A percentile compares a stretch with the other conserved stretches of the same genome.
phyloP scores from a whole-genome alignment of 2,329 filamentous ascomycete species.

The Fonsecaea monophora region DNA sequence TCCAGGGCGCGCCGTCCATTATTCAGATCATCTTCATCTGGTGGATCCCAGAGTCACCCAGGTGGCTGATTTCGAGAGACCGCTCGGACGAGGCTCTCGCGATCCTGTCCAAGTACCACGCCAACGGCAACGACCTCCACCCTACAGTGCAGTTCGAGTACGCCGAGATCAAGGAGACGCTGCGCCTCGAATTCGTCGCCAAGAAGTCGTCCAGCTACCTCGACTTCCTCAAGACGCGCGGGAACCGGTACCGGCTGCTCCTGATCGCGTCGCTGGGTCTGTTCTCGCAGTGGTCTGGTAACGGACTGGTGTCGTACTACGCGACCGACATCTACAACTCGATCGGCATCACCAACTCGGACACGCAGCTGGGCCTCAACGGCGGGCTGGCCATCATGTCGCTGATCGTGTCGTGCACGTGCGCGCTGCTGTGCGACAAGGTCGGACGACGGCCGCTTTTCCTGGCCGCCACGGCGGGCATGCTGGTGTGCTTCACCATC shows the following conservation, averaged over 20 bases:
- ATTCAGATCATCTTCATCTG: slow-evolving; percentile 62
- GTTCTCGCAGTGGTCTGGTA: slow-evolving; percentile 65
- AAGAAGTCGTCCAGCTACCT: slow-evolving; percentile 60
- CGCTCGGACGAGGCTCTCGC: slow-evolving; percentile 41
- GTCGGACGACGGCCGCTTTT: slow-evolving; percentile 65
- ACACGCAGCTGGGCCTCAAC: slow-evolving; percentile 54
- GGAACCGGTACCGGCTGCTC: slow-evolving; percentile 62
- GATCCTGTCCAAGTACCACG: slow-evolving; percentile 48
- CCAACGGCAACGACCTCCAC: slow-evolving; percentile 48
- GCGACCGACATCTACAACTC: slow-evolving; percentile 50
- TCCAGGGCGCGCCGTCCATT: slow-evolving; percentile 68
- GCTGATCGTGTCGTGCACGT: slow-evolving; percentile 63
- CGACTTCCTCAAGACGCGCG: slow-evolving; percentile 67
- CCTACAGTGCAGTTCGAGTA: slow-evolving; percentile 69
- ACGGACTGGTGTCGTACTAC: slow-evolving; percentile 48
- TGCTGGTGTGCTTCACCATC: slow-evolving; percentile 51
- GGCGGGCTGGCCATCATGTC: slow-evolving; percentile 66
- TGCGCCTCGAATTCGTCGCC: slow-evolving; percentile 62
- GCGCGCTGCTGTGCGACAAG: slow-evolving; percentile 62
- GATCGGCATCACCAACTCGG: slow-evolving; percentile 66
- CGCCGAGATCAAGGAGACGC: slow-evolving; percentile 69
- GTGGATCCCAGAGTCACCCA: slow-evolving; percentile 71
- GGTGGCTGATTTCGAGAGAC: slow-evolving; percentile 60
- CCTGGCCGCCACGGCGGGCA: slow-evolving; percentile 51
- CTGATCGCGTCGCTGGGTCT: slow-evolving; percentile 61